Percentiles rank a stretch among this genome's conserved stretches.
These are phyloP conservation scores for Diaporthe sp. DNA, from an alignment of 2,329 filamentous ascomycete genomes.

Conservation along the genomic window DNA sequence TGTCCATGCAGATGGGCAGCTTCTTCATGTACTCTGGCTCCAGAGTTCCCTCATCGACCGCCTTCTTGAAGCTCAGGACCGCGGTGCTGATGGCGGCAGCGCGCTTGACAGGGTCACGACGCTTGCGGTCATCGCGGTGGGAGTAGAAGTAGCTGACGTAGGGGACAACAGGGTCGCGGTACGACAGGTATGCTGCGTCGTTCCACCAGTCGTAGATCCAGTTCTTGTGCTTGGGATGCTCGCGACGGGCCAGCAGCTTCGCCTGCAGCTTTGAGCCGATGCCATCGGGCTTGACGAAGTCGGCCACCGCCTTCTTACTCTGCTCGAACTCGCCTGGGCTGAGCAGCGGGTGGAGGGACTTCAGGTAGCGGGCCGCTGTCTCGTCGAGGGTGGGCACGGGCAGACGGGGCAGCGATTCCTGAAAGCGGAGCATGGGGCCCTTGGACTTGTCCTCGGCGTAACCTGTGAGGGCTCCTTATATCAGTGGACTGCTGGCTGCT, in stretches of 20 bases:
- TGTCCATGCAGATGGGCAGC: conserved; percentile 97
- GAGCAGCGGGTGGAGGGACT: conserved; percentile 82
- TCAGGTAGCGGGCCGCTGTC: conserved; percentile 84
- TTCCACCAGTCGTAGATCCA: conserved; percentile 99
- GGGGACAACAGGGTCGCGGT: conserved; percentile 95
- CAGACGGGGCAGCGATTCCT: conserved; percentile 85
- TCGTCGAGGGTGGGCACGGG: conserved; percentile 88
- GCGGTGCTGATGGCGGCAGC: conserved; percentile 91
- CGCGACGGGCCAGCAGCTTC: conserved; percentile 82
- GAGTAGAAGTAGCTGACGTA: conserved; percentile 99
- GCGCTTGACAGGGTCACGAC: conserved; percentile 90
- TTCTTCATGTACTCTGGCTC: conserved; percentile 99
- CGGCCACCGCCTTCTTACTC: conserved; percentile 86
- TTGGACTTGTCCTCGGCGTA: conserved; percentile 86
- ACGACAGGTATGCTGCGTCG: conserved; percentile 89
- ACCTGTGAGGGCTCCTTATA: conserved; percentile 59
- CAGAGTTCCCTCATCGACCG: conserved; percentile 84
- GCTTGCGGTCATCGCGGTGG: conserved; percentile 90
- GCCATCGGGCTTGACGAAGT: conserved; percentile 90
- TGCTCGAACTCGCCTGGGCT: conserved; percentile 76
- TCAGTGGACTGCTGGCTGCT: conserved; percentile 37
- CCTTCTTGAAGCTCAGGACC: conserved; percentile 92
- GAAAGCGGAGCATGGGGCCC: conserved; percentile 85
- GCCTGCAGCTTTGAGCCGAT: conserved; percentile 88
- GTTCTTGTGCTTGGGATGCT: conserved; percentile 87